Evolutionary conservation across 257 asterid species (phyloP).

Genomic region (Solanum pinnatisectum): DNA sequence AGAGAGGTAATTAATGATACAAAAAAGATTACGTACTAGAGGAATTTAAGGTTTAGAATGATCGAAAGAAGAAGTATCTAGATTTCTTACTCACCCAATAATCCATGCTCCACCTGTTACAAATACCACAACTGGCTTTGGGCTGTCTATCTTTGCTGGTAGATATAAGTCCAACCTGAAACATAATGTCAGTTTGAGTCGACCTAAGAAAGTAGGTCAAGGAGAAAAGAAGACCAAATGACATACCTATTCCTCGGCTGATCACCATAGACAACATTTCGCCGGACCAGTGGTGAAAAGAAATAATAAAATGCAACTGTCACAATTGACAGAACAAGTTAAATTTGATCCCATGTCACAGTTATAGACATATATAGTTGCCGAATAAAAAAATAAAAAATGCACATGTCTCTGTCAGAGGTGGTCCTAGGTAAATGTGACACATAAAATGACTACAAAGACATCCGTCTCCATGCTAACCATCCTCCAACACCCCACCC

Average conservation of each 20-base stretch:
- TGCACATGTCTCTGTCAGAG: neutral
- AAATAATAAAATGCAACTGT: slow-evolving; percentile 80
- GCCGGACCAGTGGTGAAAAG: slow-evolving; percentile 69
- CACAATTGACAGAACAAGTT: slow-evolving; percentile 12
- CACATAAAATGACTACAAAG: neutral
- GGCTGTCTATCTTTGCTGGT: slow-evolving; percentile 43
- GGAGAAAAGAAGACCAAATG: neutral
- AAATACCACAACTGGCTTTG: slow-evolving; percentile 83
- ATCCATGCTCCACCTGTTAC: slow-evolving; percentile 99
- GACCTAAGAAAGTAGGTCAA: neutral
- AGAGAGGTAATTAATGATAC: neutral
- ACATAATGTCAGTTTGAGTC: neutral
- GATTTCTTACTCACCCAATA: slow-evolving; percentile 59
- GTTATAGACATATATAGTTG: neutral
- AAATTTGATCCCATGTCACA: neutral
- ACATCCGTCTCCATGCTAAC: neutral
- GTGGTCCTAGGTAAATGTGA: neutral
- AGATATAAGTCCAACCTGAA: slow-evolving; percentile 89
- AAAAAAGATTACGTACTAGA: neutral
- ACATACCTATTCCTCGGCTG: slow-evolving; percentile 86
- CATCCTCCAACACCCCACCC: neutral
- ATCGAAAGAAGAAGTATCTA: neutral
- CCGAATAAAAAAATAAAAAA: neutral
- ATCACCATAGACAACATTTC: slow-evolving; percentile 81
- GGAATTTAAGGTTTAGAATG: neutral